Conservation (phyloP, 768 basidiomycete genomes). For the Fomitopsis serialis region DNA sequence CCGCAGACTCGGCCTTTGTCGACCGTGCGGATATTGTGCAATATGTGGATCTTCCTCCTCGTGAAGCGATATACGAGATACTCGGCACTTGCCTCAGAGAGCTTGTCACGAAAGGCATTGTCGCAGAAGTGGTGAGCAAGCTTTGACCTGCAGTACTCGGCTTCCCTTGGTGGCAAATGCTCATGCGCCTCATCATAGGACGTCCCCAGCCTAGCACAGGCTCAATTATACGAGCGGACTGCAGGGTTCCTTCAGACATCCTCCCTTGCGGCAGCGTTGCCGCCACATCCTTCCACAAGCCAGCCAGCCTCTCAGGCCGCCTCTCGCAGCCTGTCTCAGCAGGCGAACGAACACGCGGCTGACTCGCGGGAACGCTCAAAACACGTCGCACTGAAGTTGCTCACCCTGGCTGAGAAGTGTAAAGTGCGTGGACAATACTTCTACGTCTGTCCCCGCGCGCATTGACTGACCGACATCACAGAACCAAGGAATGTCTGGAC, state of each 20-base stretch:
- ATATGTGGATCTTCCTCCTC: slow-evolving; percentile 87
- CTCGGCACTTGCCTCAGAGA: slow-evolving; percentile 77
- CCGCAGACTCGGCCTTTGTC: slow-evolving; percentile 85
- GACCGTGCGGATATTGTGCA: slow-evolving; percentile 97
- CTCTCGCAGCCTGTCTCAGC: not conserved
- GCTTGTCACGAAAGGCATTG: slow-evolving; percentile 68
- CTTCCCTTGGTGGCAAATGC: not conserved
- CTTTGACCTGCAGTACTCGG: not conserved
- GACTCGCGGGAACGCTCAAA: slow-evolving; percentile 46
- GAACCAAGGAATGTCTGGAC: slow-evolving; percentile 85
- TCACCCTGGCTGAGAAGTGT: slow-evolving; percentile 71
- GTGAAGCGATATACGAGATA: slow-evolving; percentile 92
- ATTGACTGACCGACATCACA: slow-evolving; percentile 19
- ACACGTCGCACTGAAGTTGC: slow-evolving; percentile 50
- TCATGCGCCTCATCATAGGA: slow-evolving; percentile 30
- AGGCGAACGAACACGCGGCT: not conserved
- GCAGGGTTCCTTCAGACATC: slow-evolving; percentile 12
- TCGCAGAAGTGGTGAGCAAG: slow-evolving; percentile 59
- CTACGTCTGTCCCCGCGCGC: not conserved
- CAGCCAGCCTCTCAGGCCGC: not conserved
- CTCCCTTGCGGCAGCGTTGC: not conserved
- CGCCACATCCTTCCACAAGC: not conserved
- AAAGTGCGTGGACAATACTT: slow-evolving; percentile 46
- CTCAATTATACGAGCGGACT: slow-evolving; percentile 44
- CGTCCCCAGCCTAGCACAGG: slow-evolving; percentile 59